Evolutionary conservation across 164 flowering plant genomes (phyloP).

Genomic region (Kalanchoe fedtschenkoi): DNA sequence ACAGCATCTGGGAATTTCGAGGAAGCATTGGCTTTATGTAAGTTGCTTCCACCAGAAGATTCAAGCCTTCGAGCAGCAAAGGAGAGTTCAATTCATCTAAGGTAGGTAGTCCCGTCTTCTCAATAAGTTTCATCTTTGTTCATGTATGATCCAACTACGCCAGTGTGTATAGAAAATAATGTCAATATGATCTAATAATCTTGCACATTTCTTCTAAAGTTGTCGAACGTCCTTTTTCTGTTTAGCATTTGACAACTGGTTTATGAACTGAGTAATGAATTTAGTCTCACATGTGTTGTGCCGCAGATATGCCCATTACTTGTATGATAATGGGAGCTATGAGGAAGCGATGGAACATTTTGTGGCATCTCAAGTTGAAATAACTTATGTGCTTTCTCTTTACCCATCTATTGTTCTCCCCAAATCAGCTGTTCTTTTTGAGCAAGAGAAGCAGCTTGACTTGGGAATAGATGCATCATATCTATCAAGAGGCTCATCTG

Average conservation of each 20-base stretch:
- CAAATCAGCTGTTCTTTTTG: constrained; percentile 44
- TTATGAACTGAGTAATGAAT: constrained; percentile 1
- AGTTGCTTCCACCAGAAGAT: constrained; percentile 95
- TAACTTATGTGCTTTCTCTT: constrained; percentile 78
- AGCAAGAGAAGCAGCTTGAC: constrained; percentile 55
- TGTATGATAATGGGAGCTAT: constrained; percentile 83
- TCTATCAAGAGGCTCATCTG: constrained; percentile 83
- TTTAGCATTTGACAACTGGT: not conserved
- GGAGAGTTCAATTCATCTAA: constrained; percentile 80
- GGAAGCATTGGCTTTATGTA: constrained; percentile 91
- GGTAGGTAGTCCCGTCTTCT: constrained; percentile 27
- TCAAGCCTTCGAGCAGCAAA: constrained; percentile 86
- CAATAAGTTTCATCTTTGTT: not conserved
- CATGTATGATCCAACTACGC: not conserved
- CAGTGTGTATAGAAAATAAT: not conserved
- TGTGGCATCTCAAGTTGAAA: constrained; percentile 83
- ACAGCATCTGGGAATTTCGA: constrained; percentile 98
- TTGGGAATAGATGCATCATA: constrained; percentile 40
- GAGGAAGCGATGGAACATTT: constrained; percentile 99
- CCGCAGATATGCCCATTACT: constrained; percentile 75
- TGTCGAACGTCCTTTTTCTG: no score
- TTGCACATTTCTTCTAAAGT: not conserved
- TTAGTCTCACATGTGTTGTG: constrained; percentile 5
- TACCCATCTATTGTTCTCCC: constrained; percentile 80
- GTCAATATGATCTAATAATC: not conserved